phyloP scores from a whole-genome alignment of 1,284 basidiomycete species.

The Uromyces viciae-fabae region DNA sequence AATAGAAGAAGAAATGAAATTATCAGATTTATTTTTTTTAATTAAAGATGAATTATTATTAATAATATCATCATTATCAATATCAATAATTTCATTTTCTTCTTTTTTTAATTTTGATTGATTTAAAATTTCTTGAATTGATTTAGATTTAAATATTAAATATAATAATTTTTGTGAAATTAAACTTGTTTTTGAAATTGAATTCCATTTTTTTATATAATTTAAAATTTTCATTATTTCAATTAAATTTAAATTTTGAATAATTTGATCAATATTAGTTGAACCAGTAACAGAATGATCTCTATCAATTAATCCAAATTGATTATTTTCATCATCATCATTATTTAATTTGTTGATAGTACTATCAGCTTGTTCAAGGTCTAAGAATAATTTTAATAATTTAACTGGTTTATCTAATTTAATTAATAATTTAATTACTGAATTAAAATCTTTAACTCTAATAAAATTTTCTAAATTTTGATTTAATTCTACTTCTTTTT shows the following conservation, averaged over 20 bases:
- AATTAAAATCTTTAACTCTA: constrained; percentile 78
- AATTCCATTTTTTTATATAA: constrained; percentile 31
- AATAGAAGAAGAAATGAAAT: neutral
- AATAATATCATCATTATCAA: too few species aligned
- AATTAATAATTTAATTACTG: constrained; percentile 83
- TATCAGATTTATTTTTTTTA: neutral
- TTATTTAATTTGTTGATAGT: too few species aligned
- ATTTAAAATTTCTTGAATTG: neutral
- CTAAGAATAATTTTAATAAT: constrained; percentile 73
- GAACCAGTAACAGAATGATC: constrained; percentile 4
- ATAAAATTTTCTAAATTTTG: constrained; percentile 93
- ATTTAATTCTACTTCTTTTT: constrained; percentile 75
- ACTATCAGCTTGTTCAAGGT: constrained; percentile 53
- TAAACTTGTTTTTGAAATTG: neutral
- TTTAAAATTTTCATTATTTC: constrained; percentile 17
- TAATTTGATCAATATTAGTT: neutral
- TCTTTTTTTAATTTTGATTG: neutral
- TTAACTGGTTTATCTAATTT: constrained; percentile 89
- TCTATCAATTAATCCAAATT: neutral
- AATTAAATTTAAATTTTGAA: neutral
- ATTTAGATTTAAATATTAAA: constrained; percentile 21
- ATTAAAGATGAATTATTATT: too few species aligned
- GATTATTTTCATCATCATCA: neutral
- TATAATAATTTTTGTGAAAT: constrained; percentile 15
- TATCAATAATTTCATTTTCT: too few species aligned